Base-by-base conservation (phyloP, 345 rosid genomes). In the Kernera saxatilis region DNA sequence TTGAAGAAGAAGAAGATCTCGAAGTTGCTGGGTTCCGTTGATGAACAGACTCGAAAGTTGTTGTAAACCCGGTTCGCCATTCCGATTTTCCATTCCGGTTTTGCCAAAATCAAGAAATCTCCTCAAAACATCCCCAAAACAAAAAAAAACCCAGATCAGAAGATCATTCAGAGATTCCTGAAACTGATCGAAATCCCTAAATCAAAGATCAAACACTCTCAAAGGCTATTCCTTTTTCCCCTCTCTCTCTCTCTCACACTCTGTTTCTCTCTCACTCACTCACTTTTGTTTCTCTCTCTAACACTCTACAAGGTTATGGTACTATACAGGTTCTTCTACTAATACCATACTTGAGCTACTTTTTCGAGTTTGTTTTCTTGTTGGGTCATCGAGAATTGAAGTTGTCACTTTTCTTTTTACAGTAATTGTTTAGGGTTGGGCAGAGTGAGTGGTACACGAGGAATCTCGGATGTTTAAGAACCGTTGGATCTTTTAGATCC, bases 401-500 rank as follows among this genome's bases (percentile, higher is more conserved):
- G 79, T 70, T 70, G 71, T 15, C 22, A 64, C 79, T 64, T 76
- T 76, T 48, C 72, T 70, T 70, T 76, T 70, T 70, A 49, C 67
- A 76, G 71, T 64, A 70, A 18, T 33, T 9, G 4, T 57, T 35
- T 25, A 55, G 75, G 19, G 49, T 66, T 50, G 73, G 74, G 74
- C 69, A 62, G 75, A 51, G 84, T 72, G 75, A 60, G 80, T 51
- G 70, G 65, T 53, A 81, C 69, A 75, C 75, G 85, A 77, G 84
- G 80, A 49, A 12, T 37, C 33, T 67, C n/a, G 27, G 53, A 70
- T 66, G 36, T 33, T 59, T 64, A n/a, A 12, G 45, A 45, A 51
- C 86, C 93, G 89, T 84, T 70, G 64, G 92, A 89, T 89, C 37
- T 5, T 0, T 0, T 1, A 46, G 53, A 93, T 89, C 98, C 0